phyloP scores from a whole-genome alignment of 495 filamentous ascomycete genomes.

The Penicillium goetzii region DNA sequence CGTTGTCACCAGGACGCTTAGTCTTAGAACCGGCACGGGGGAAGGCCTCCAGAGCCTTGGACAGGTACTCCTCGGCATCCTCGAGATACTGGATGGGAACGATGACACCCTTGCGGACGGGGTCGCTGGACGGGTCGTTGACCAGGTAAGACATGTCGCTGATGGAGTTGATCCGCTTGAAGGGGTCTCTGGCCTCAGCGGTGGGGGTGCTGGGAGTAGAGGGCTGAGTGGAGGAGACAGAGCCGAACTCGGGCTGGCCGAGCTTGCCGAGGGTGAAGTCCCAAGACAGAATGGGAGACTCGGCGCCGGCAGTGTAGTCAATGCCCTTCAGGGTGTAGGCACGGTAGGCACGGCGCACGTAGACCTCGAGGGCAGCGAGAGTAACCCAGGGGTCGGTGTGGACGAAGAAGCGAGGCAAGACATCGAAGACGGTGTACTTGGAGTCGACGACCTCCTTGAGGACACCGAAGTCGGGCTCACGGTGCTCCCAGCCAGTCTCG shows the following conservation, averaged over 20 bases:
- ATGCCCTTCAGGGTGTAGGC: constrained; percentile 88
- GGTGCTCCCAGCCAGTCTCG: constrained; percentile 95
- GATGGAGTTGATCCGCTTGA: constrained; percentile 86
- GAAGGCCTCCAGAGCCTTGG: constrained; percentile 80
- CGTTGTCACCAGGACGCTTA: constrained; percentile 44
- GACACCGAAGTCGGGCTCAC: constrained; percentile 81
- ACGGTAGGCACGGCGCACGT: constrained; percentile 94
- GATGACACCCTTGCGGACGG: constrained; percentile 90
- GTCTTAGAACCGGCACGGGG: constrained; percentile 56
- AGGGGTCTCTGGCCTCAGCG: constrained; percentile 59
- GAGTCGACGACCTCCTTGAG: constrained; percentile 98
- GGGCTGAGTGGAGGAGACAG: constrained; percentile 71
- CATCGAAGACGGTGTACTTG: constrained; percentile 97
- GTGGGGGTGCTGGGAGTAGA: constrained; percentile 87
- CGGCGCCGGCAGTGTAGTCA: constrained; percentile 78
- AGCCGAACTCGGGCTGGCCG: constrained; percentile 84
- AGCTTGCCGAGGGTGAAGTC: constrained; percentile 94
- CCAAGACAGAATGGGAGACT: constrained; percentile 87
- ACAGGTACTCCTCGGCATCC: constrained; percentile 84
- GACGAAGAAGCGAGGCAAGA: constrained; percentile 89
- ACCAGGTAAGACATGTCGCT: constrained; percentile 92
- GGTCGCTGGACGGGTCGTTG: constrained; percentile 67
- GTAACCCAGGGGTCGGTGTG: constrained; percentile 95
- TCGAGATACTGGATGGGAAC: constrained; percentile 91
- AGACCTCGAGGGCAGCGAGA: constrained; percentile 90